Percentiles rank a stretch among this genome's conserved stretches.
These are phyloP conservation scores for Orbilia brochopaga DNA, from an alignment of 2,329 filamentous ascomycete species.

Conservation along the genomic window DNA sequence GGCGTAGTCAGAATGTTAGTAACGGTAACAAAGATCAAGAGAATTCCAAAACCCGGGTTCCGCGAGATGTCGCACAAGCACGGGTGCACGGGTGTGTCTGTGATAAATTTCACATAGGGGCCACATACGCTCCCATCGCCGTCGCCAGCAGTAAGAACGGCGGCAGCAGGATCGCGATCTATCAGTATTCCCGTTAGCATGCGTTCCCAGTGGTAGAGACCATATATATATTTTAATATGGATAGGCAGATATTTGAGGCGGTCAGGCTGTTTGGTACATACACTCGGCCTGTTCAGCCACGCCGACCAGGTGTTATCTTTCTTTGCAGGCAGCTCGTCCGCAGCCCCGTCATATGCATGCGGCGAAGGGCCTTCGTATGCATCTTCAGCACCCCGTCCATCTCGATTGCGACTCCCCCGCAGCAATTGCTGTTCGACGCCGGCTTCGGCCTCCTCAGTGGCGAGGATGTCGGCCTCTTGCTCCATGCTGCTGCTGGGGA, in stretches of 20 bases:
- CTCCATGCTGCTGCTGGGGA: slow-evolving; percentile 24
- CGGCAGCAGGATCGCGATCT: slow-evolving; percentile 78
- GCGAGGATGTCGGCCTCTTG: slow-evolving; percentile 19
- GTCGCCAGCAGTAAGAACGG: slow-evolving; percentile 82
- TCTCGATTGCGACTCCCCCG: slow-evolving; percentile 2
- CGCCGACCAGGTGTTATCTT: slow-evolving; percentile 15
- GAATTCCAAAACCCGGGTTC: no score
- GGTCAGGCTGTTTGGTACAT: not conserved
- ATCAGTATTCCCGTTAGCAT: slow-evolving; percentile 35
- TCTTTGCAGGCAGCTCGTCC: slow-evolving; percentile 9
- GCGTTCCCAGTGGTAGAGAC: slow-evolving; percentile 48
- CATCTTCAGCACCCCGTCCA: slow-evolving; percentile 6
- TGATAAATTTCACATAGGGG: slow-evolving; percentile 15
- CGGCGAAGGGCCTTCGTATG: slow-evolving; percentile 36
- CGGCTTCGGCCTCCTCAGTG: slow-evolving; percentile 21
- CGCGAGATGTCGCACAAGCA: not conserved
- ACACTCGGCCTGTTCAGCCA: slow-evolving; percentile 52
- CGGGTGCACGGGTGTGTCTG: slow-evolving; percentile 3
- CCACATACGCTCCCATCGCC: slow-evolving; percentile 75
- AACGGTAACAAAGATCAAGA: slow-evolving; percentile 15
- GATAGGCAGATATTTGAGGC: not conserved
- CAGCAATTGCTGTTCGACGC: slow-evolving; percentile 14
- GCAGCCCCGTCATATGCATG: slow-evolving; percentile 22
- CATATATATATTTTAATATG: no score
- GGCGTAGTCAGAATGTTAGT: not conserved